Evolutionary conservation across 169 alveolate species (phyloP), one percentile per base, ranked within the genome.

Genomic region (Theileria parva): DNA sequence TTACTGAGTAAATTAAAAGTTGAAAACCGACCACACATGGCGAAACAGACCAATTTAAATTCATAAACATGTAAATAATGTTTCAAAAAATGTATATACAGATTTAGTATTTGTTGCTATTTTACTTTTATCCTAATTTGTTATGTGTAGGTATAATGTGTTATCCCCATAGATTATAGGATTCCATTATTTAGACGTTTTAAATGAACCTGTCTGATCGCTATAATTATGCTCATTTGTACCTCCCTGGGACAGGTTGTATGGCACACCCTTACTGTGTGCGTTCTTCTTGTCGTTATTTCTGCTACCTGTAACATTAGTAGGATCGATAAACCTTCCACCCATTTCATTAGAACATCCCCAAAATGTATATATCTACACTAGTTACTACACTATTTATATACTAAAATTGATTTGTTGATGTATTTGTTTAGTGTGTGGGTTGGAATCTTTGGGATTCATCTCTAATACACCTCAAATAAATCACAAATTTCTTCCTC

Each of bases 371-470:
- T 13, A 63, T 21, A 21, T 23, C 39, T 27, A 63, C 25, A 63
- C 39, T 28, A 21, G 17, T 23, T 28, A 6, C 8, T 63, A 63
- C 25, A 44, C 15, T 44, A 44, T 44, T 44, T 44, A 44, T 44
- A 7, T 8, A 44, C 12, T 44, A 8, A 11, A 4, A 15, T 44
- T 44, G 2, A 21, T n/a, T 63, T n/a, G 17, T 21, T 28, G 2
- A 68, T 7, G 3, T 44, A 15, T 68, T 37, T n/a, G 27, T 68
- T 68, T 37, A 68, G 77, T 68, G 77, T 68, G 77, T 68, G 34
- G 34, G 23, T 44, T 68, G 77, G 77, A 68, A 50, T 68, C 77
- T 61, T 27, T 68, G 51, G 71, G 51, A 21, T 63, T 63, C 32
- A 30, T 63, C 7, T 7, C 25, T 6, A 63, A 63, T 21, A 6